phyloP scores from a whole-genome alignment of 305 asterid species.

The Coffea humblotiana region DNA sequence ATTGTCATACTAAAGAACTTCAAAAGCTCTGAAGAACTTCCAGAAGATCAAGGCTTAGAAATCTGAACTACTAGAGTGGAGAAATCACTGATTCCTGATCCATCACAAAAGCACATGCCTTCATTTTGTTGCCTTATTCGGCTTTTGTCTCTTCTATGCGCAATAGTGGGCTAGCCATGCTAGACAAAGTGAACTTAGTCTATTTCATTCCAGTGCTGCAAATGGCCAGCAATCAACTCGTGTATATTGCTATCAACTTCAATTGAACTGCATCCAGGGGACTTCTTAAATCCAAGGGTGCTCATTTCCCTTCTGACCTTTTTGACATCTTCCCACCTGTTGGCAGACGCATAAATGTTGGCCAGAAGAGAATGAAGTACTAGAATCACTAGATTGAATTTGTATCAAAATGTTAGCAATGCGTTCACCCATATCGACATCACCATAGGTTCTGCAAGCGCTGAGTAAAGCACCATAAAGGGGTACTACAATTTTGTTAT shows the following conservation, averaged over 20 bases:
- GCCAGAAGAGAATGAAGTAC: constrained; percentile 55
- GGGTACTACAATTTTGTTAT: constrained; percentile 38
- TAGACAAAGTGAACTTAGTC: neutral
- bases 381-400: constrained; percentile 46
- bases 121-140: neutral
- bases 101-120: neutral
- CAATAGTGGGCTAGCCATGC: constrained; percentile 1
- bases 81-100: neutral
- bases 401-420: constrained; percentile 47
- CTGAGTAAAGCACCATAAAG: constrained; percentile 66
- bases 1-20: neutral
- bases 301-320: constrained; percentile 48
- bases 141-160: neutral
- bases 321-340: constrained; percentile 63
- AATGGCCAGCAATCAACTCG: constrained; percentile 17
- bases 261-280: constrained; percentile 63
- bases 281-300: constrained; percentile 37
- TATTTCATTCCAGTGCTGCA: constrained; percentile 1
- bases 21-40: constrained; percentile 4
- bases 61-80: neutral
- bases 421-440: constrained; percentile 62
- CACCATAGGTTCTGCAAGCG: constrained; percentile 62
- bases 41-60: neutral
- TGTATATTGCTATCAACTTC: constrained; percentile 29
- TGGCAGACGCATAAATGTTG: constrained; percentile 52